Percentiles rank a stretch among this genome's conserved stretches.
These are phyloP conservation scores for Botrytis galanthina DNA, from an alignment of 2,329 filamentous ascomycete species.

Conservation along the genomic window DNA sequence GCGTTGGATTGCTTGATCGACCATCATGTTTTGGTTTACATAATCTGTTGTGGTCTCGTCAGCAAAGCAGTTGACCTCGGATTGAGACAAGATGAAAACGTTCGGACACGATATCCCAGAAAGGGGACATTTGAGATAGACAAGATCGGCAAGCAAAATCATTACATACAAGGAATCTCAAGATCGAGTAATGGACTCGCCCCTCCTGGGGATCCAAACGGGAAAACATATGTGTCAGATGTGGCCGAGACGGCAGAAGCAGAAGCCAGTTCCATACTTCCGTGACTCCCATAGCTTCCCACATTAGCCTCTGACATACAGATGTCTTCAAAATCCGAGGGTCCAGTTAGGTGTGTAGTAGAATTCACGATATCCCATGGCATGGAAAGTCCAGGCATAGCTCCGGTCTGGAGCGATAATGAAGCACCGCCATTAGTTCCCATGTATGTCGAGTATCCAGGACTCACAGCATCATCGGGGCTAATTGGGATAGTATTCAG, in stretches of 20 bases:
- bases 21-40: conserved; percentile 13
- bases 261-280: conserved; percentile 30
- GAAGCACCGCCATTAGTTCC: conserved; percentile 10
- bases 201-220: conserved; percentile 24
- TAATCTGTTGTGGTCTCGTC: conserved; percentile 11
- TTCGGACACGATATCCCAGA: neutral
- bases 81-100: neutral
- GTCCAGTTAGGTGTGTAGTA: conserved; percentile 19
- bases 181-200: conserved; percentile 24
- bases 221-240: conserved; percentile 31
- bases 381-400: conserved; percentile 22
- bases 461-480: conserved; percentile 9
- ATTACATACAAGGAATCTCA: conserved; percentile 29
- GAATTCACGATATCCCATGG: conserved; percentile 27
- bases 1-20: conserved; percentile 13
- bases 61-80: conserved; percentile 9
- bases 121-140: neutral
- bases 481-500: conserved; percentile 6
- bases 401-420: conserved; percentile 18
- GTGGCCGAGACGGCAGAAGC: conserved; percentile 29
- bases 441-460: conserved; percentile 1
- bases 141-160: neutral
- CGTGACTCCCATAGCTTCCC: conserved; percentile 30
- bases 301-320: conserved; percentile 24
- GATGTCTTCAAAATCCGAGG: conserved; percentile 26